Base-by-base conservation (phyloP, 768 basidiomycete species). In the Gymnopilus dilepis region DNA sequence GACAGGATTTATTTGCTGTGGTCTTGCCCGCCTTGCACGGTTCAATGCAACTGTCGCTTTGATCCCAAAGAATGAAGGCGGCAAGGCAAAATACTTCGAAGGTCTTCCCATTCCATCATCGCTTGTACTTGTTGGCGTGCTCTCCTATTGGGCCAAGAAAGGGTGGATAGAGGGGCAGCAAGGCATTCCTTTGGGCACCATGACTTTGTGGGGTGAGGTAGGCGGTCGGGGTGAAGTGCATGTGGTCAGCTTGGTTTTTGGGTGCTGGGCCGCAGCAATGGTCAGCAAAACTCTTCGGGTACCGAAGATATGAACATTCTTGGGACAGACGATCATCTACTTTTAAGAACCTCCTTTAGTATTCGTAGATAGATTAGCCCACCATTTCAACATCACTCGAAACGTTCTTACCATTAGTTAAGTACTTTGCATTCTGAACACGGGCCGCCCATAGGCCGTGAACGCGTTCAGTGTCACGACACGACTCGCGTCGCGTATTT, bases 1-100 rank as follows among this genome's bases (percentile, higher is more conserved):
- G 45, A 88, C 95, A 13, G 85, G 86, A 54, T 99, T 98, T 74
- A 94, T 97, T 67, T 98, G 97, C 72, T 94, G 91, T 77, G 97
- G 97, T 34, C 86, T 99, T 55, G 97, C 97, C 19, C 90, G 97
- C 52, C 89, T 99, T 33, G 97, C 97, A 9, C 89, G 97, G 41
- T 99, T 98, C 84, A 99, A 99, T 75, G 97, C 97, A 8, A 99
- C 97, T 0, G 97, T 97, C 60, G 97, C 97, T 3, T 80, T 94
- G 42, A 83, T 97, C 24, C 97, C 97, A 1, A 96, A 95, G 74
- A 92, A 95, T 71, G 77, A 74, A 6, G 82, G 82, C 30, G 97
- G 97, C 59, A 99, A 98, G 74, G 83, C 92, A 15, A 89, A 89
- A 69, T 99, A 96, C 80, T 99, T 99, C 73, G 97, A 99, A 77